These are phyloP conservation scores for Tolypocladium album DNA, from an alignment of 2,329 filamentous ascomycete genomes.

Conservation along the genomic window DNA sequence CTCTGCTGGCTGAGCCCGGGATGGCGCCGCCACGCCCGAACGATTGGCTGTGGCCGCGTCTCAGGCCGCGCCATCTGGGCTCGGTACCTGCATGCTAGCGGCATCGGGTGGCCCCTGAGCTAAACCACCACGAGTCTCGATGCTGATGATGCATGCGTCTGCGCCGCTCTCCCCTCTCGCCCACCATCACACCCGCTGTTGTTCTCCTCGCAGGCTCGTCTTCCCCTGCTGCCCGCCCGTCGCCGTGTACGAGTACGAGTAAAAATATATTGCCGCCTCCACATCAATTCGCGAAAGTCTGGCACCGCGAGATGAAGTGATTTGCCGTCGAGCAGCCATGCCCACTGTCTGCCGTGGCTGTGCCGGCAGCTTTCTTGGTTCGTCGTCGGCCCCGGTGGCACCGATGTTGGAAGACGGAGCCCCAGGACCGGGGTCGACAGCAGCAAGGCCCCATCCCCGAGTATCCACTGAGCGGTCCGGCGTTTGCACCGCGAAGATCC, in stretches of 20 bases:
- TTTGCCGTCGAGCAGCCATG: neutral
- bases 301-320: neutral
- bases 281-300: neutral
- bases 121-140: neutral
- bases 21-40: constrained; percentile 1
- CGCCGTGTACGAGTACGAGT: too few relatives aligned
- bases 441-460: neutral
- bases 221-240: too few relatives aligned
- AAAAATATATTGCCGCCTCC: neutral
- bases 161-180: too few relatives aligned
- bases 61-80: constrained; percentile 13
- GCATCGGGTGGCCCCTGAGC: constrained; percentile 4
- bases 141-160: too few relatives aligned
- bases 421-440: neutral
- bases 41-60: constrained; percentile 22
- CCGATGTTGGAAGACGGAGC: neutral
- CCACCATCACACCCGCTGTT: too few relatives aligned
- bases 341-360: neutral
- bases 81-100: constrained; percentile 13
- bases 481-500: neutral
- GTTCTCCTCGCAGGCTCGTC: neutral
- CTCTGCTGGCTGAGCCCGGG: neutral
- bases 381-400: neutral
- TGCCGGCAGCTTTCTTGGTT: neutral
- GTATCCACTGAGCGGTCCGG: neutral